These are phyloP conservation scores for Daphne laureola DNA, from an alignment of 441 rosid species.

Conservation along the genomic window DNA sequence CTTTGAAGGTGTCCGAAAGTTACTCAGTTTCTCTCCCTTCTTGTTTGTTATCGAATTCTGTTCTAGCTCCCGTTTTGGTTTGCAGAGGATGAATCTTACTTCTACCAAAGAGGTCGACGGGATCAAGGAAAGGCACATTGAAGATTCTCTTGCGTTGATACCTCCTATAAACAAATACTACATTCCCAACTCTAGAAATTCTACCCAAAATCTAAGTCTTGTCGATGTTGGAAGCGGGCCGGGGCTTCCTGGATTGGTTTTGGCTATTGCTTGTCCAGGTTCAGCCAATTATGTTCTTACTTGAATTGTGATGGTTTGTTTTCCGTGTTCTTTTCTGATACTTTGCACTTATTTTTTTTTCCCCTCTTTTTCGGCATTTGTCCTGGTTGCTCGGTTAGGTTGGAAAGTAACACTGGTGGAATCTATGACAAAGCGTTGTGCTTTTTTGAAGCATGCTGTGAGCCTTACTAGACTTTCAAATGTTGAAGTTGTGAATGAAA, in stretches of 20 bases:
- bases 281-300: background rate
- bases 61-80: background rate
- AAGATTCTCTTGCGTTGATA: constrained; percentile 79
- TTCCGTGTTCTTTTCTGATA: background rate
- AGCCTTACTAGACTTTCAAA: constrained; percentile 51
- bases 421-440: constrained; percentile 77
- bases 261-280: constrained; percentile 83
- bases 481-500: constrained; percentile 65
- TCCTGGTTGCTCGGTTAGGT: constrained; percentile 21
- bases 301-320: background rate
- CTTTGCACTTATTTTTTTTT: background rate
- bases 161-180: constrained; percentile 47
- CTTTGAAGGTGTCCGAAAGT: background rate
- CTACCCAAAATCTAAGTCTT: constrained; percentile 30
- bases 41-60: background rate
- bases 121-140: constrained; percentile 75
- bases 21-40: background rate
- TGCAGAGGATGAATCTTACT: constrained; percentile 85
- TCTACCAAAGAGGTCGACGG: constrained; percentile 57
- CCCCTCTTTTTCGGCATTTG: background rate
- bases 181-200: constrained; percentile 26
- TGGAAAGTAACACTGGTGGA: constrained; percentile 90
- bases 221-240: constrained; percentile 88
- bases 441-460: constrained; percentile 77
- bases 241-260: constrained; percentile 81